These are phyloP conservation scores for Pseudomonodictys pantanalensis DNA, from an alignment of 495 filamentous ascomycete genomes.

Conservation along the genomic window DNA sequence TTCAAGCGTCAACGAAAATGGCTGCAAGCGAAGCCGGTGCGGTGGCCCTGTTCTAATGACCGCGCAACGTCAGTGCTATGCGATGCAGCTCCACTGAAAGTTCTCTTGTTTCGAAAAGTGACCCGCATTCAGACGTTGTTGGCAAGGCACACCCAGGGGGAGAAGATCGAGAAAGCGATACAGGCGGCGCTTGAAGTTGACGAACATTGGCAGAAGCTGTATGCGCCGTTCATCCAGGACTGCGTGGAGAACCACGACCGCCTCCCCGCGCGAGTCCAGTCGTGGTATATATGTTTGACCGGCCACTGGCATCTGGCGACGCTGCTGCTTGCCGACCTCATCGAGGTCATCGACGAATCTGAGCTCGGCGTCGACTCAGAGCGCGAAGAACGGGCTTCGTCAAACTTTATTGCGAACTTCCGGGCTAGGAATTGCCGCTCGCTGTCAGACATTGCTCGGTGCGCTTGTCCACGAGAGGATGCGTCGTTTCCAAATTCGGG, in stretches of 20 bases:
- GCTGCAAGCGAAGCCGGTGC: constrained; percentile 8
- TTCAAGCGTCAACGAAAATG: constrained; percentile 31
- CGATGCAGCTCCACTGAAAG: constrained; percentile 50
- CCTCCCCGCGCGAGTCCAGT: constrained; percentile 47
- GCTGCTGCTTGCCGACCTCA: constrained; percentile 47
- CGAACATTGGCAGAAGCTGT: constrained; percentile 47
- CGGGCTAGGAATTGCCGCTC: constrained; percentile 40
- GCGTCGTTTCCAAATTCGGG: constrained; percentile 14
- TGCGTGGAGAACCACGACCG: constrained; percentile 44
- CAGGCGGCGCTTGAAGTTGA: constrained; percentile 41
- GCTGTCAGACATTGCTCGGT: constrained; percentile 44
- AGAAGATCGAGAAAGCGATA: constrained; percentile 43
- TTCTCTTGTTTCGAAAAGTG: constrained; percentile 49
- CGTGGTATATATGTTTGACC: constrained; percentile 49
- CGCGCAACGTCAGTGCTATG: constrained; percentile 42
- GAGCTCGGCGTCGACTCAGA: constrained; percentile 31
- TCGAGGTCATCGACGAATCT: constrained; percentile 44
- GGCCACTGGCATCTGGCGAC: constrained; percentile 51
- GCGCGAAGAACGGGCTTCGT: constrained; percentile 35
- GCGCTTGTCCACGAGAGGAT: constrained; percentile 32
- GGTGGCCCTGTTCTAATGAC: constrained; percentile 50
- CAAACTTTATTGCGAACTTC: constrained; percentile 36
- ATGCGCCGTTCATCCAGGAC: constrained; percentile 46
- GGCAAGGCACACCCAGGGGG: constrained; percentile 31
- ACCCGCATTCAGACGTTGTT: constrained; percentile 46